These are phyloP conservation scores for Epichloe sylvatica DNA, from an alignment of 2,329 filamentous ascomycete species.

Conservation along the genomic window DNA sequence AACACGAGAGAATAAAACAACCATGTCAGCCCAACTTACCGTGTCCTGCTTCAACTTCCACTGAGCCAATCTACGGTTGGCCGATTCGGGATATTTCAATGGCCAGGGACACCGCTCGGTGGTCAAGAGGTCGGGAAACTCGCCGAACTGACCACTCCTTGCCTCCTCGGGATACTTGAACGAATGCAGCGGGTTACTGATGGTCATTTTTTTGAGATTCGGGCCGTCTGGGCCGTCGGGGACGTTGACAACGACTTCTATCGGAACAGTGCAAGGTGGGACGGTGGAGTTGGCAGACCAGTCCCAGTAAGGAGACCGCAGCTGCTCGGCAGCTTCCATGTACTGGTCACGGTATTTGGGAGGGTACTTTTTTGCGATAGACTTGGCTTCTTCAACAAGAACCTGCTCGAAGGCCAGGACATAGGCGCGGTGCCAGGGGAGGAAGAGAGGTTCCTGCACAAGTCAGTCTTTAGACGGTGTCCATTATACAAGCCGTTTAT, in stretches of 20 bases:
- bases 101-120: conserved; percentile 27
- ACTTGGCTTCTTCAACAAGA: conserved; percentile 31
- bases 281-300: conserved; percentile 32
- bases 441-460: conserved; percentile 33
- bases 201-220: conserved; percentile 15
- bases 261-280: conserved; percentile 24
- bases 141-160: conserved; percentile 23
- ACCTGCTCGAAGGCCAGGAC: conserved; percentile 43
- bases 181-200: conserved; percentile 39
- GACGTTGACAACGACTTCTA: conserved; percentile 26
- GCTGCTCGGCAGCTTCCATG: conserved; percentile 27
- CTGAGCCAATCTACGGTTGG: conserved; percentile 21
- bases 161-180: conserved; percentile 33
- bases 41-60: conserved; percentile 26
- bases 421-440: conserved; percentile 43
- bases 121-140: conserved; percentile 11
- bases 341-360: conserved; percentile 22
- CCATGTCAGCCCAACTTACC: conserved; percentile 17
- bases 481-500: background rate
- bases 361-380: conserved; percentile 32
- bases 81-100: conserved; percentile 24
- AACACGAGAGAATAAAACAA: background rate
- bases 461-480: background rate
- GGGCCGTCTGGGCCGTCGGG: conserved; percentile 23
- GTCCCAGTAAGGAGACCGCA: conserved; percentile 42